phyloP scores from a whole-genome alignment of 768 basidiomycete species.

The Macrolepiota fuliginosa region DNA sequence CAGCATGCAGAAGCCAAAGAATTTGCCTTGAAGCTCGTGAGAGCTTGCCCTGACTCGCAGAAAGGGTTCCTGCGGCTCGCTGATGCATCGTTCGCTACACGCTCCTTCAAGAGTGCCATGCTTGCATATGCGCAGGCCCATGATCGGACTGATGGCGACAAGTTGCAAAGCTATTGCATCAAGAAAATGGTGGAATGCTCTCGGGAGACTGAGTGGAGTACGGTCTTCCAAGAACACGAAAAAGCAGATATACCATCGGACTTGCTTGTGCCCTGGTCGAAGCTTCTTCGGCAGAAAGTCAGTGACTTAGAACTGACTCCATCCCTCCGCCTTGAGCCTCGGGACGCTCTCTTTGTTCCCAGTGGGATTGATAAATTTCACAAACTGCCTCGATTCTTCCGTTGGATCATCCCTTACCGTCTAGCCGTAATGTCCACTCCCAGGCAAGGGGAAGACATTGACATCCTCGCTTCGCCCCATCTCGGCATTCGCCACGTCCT shows the following conservation, averaged over 20 bases:
- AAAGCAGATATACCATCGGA: constrained; percentile 33
- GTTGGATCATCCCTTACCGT: constrained; percentile 59
- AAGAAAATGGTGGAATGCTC: constrained; percentile 45
- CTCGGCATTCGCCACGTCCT: constrained; percentile 59
- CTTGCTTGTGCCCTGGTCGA: constrained; percentile 42
- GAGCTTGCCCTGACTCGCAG: constrained; percentile 29
- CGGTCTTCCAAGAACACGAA: constrained; percentile 41
- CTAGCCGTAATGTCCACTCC: constrained; percentile 64
- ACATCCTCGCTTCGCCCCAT: constrained; percentile 37
- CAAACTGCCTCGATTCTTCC: constrained; percentile 56
- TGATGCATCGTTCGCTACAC: constrained; percentile 36
- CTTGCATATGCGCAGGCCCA: constrained; percentile 50
- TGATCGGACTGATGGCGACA: constrained; percentile 34
- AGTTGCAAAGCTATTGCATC: constrained; percentile 38
- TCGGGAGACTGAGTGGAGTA: constrained; percentile 51
- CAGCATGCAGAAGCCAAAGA: constrained; percentile 31
- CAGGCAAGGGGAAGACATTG: constrained; percentile 46
- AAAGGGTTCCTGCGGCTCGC: constrained; percentile 51
- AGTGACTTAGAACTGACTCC: constrained; percentile 31
- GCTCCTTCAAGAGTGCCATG: constrained; percentile 49
- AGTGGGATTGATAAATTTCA: constrained; percentile 21
- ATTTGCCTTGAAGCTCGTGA: constrained; percentile 31
- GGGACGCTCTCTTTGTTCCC: constrained; percentile 40
- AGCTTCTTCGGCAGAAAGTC: constrained; percentile 29
- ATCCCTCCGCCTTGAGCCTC: constrained; percentile 36